phyloP scores from a whole-genome alignment of 768 basidiomycete species.

The Podaxis mareebaensis region DNA sequence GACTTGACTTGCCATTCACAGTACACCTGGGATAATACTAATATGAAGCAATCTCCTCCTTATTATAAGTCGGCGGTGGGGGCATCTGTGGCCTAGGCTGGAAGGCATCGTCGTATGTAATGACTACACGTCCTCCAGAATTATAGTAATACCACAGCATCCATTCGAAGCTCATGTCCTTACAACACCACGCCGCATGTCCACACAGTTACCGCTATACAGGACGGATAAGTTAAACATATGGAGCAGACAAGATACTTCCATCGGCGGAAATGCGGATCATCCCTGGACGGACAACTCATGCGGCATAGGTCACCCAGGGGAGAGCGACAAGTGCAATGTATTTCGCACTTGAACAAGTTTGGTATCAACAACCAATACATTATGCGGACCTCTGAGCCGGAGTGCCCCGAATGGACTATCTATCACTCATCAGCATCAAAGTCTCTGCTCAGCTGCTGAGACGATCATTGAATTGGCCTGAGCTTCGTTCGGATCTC shows the following conservation, averaged over 20 bases:
- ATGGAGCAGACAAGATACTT: neutral
- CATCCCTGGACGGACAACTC: neutral
- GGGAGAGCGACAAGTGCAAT: neutral
- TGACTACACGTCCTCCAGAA: neutral
- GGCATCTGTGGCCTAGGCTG: neutral
- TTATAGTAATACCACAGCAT: neutral
- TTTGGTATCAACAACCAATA: neutral
- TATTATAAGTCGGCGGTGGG: neutral
- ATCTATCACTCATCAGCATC: neutral
- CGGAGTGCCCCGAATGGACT: neutral
- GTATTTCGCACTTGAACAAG: conserved; percentile 1
- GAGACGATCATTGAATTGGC: neutral
- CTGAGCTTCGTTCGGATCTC: neutral
- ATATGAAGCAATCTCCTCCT: neutral
- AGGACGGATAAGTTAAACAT: neutral
- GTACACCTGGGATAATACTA: neutral
- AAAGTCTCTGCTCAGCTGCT: neutral
- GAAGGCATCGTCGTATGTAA: neutral
- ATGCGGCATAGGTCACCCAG: neutral
- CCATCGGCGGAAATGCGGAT: conserved; percentile 4
- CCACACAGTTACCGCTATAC: neutral
- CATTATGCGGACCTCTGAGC: neutral
- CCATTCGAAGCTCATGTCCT: neutral
- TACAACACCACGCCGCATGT: neutral
- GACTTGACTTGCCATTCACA: neutral